Evolutionary conservation across 1,139 yeast species (phyloP).

Genomic region (Saccharomyces hybrid): DNA sequence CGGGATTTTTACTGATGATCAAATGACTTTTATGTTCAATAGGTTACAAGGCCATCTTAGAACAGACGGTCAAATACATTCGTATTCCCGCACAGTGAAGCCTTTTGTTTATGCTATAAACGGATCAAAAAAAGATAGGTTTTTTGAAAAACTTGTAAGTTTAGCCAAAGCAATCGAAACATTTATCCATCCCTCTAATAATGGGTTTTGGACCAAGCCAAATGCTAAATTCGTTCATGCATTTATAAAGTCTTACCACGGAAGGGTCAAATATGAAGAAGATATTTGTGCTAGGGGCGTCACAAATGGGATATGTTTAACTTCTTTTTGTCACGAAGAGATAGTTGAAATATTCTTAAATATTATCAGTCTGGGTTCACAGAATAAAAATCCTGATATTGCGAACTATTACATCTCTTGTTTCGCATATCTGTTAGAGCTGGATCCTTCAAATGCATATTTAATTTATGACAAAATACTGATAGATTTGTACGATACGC

Average conservation of each 20-base stretch:
- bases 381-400: constrained; percentile 57
- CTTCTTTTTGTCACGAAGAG: constrained; percentile 37
- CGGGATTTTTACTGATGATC: constrained; percentile 60
- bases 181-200: constrained; percentile 84
- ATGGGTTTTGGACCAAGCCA: constrained; percentile 74
- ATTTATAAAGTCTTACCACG: constrained; percentile 50
- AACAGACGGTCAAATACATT: constrained; percentile 45
- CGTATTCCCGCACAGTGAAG: constrained; percentile 54
- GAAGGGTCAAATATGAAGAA: constrained; percentile 45
- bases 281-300: constrained; percentile 23
- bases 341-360: constrained; percentile 45
- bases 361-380: constrained; percentile 64
- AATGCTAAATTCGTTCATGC: constrained; percentile 58
- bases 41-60: constrained; percentile 40
- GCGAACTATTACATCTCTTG: constrained; percentile 55
- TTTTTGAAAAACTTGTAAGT: constrained; percentile 47
- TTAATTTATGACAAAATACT: constrained; percentile 56
- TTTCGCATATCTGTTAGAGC: constrained; percentile 54
- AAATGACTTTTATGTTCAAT: constrained; percentile 51
- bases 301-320: constrained; percentile 38
- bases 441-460: constrained; percentile 42
- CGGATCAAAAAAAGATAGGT: constrained; percentile 44
- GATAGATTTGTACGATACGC: constrained; percentile 73
- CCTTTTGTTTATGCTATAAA: constrained; percentile 58
- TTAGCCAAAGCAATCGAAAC: constrained; percentile 69